Conservation (phyloP, 106 monocot species). For the Dendrobium catenatum region DNA sequence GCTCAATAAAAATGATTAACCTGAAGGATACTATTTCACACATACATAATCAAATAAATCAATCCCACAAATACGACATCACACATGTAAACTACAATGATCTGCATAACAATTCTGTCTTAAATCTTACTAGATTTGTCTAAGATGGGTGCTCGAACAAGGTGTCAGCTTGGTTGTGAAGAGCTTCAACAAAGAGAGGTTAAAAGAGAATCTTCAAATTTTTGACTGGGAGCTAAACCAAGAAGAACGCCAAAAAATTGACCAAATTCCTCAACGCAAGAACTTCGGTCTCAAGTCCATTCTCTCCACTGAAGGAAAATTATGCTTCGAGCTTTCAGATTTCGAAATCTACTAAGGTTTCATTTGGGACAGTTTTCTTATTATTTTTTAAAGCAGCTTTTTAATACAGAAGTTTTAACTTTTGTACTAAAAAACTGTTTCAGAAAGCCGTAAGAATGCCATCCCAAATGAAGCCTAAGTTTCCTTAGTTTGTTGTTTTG, state of each 20-base stretch:
- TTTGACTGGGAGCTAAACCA: constrained; percentile 36
- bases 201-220: constrained; percentile 31
- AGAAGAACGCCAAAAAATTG: constrained; percentile 30
- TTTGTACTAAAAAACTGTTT: too few species aligned
- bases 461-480: too few species aligned
- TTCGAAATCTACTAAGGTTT: neutral
- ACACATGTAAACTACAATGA: too few species aligned
- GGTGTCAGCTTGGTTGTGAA: constrained; percentile 37
- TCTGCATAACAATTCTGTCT: neutral
- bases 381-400: too few species aligned
- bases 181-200: constrained; percentile 42
- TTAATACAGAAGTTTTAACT: too few species aligned
- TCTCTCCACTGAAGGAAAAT: constrained; percentile 4
- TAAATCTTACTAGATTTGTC: constrained; percentile 16
- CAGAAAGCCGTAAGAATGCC: too few species aligned
- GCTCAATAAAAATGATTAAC: too few species aligned
- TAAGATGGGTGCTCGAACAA: constrained; percentile 42
- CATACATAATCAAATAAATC: too few species aligned
- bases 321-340: neutral
- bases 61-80: too few species aligned
- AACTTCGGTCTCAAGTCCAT: neutral
- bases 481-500: too few species aligned
- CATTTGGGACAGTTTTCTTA: neutral
- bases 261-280: constrained; percentile 24
- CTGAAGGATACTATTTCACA: too few species aligned